Evolutionary conservation across 2,329 filamentous ascomycete genomes (phyloP), one percentile per base, ranked within the genome.

Genomic region (Coniochaeta ligniaria): DNA sequence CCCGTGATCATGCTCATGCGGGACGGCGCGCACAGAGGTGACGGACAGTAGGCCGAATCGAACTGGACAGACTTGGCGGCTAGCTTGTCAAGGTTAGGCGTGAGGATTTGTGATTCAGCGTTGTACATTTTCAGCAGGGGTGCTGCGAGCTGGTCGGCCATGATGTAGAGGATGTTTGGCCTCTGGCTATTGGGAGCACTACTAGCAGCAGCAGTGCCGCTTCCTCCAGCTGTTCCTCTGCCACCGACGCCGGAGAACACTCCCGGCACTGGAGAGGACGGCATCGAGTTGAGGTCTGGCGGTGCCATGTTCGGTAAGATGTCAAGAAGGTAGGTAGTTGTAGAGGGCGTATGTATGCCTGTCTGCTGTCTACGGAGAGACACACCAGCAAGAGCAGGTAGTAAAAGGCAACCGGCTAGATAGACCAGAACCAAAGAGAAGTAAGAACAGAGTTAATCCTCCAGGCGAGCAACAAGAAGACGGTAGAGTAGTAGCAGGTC

Each of bases 1-100:
- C 93, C 93, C 12, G 91, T 94, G 74, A 96, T 93, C 88, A 97
- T 91, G 73, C 91, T 92, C 85, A 96, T 96, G 68, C 93, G 88
- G 16, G 92, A 96, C 2, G 93, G 93, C 0, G 92, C 93, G 74
- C 93, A 97, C 43, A 97, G 86, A 7, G 93, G 93, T 12, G 92
- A 93, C 63, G 94, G 94, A 79, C 92, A 96, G 80, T 97, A 97
- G 22, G 93, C 93, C 41, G 90, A 95, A 72, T 96, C 90, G 71
- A 97, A 97, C 71, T 96, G 90, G 35, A 96, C 92, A 11, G 92
- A 90, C 63, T 85, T 85, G 65, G 87, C 84, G 1, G 93, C 92
- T 64, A 97, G 82, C 58, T 86, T 84, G 75, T 97, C 91, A 62
- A 97, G 84, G 76, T 97, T 88, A 56, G 93, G 93, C 1, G 93